phyloP scores from a whole-genome alignment of 257 asterid species.

The Solanum bulbocastanum region DNA sequence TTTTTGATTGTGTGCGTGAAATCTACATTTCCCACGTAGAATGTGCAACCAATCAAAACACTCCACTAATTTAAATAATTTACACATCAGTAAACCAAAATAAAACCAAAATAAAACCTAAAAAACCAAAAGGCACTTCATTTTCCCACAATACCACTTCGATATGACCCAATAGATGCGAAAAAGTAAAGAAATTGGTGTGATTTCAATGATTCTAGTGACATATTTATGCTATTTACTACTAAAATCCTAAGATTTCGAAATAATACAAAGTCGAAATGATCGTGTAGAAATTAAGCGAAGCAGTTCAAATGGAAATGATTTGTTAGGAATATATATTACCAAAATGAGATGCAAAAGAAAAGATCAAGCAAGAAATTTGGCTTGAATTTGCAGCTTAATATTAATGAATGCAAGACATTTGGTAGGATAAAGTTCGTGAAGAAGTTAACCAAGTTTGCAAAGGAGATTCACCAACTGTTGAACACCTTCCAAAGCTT shows the following conservation, averaged over 20 bases:
- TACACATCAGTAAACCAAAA: too few relatives aligned
- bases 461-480: constrained; percentile 35
- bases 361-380: constrained; percentile 28
- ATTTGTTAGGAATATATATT: constrained; percentile 50
- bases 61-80: too few relatives aligned
- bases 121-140: too few relatives aligned
- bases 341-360: constrained; percentile 65
- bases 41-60: too few relatives aligned
- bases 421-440: constrained; percentile 75
- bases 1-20: too few relatives aligned
- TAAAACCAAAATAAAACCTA: too few relatives aligned
- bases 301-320: constrained; percentile 60
- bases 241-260: too few relatives aligned
- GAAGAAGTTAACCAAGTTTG: constrained; percentile 51
- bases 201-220: too few relatives aligned
- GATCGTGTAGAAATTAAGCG: constrained; percentile 64
- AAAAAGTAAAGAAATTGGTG: neutral
- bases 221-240: neutral
- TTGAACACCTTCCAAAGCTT: constrained; percentile 72
- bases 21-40: too few relatives aligned
- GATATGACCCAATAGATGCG: neutral
- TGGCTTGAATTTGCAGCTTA: constrained; percentile 56
- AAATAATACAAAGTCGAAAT: constrained; percentile 57
- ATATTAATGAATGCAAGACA: constrained; percentile 89
- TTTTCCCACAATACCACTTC: too few relatives aligned